phyloP scores from a whole-genome alignment of 805 yeast genomes.

The Candida sphagnicola region DNA sequence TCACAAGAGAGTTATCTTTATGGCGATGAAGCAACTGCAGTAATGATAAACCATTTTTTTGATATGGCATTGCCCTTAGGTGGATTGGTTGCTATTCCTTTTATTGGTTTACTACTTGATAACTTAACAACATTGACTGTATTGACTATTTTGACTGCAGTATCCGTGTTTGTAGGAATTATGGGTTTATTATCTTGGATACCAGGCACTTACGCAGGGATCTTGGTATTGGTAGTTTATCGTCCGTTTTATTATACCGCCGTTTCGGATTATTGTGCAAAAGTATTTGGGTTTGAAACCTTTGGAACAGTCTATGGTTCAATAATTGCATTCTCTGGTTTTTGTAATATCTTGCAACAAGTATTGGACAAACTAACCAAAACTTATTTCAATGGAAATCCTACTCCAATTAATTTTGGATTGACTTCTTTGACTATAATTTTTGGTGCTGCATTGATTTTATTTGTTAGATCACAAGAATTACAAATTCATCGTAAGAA shows the following conservation, averaged over 20 bases:
- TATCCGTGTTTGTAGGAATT: slow-evolving; percentile 64
- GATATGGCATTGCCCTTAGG: slow-evolving; percentile 88
- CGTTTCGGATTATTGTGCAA: slow-evolving; percentile 86
- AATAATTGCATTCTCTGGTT: slow-evolving; percentile 75
- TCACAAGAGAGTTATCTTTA: slow-evolving; percentile 77
- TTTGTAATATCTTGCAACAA: slow-evolving; percentile 72
- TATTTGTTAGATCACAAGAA: slow-evolving; percentile 41
- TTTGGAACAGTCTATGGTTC: slow-evolving; percentile 92
- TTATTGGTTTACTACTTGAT: slow-evolving; percentile 78
- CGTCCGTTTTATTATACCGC: slow-evolving; percentile 93
- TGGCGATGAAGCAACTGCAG: slow-evolving; percentile 50
- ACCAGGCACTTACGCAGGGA: slow-evolving; percentile 64
- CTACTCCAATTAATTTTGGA: slow-evolving; percentile 66
- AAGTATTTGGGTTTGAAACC: slow-evolving; percentile 88
- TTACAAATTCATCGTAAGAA: slow-evolving; percentile 42
- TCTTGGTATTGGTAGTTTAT: slow-evolving; percentile 68
- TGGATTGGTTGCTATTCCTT: slow-evolving; percentile 81
- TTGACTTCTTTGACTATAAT: slow-evolving; percentile 54
- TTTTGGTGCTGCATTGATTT: slow-evolving; percentile 44
- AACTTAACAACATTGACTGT: slow-evolving; percentile 61
- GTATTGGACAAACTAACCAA: slow-evolving; percentile 70
- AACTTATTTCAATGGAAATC: slow-evolving; percentile 62
- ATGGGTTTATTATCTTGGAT: slow-evolving; percentile 60
- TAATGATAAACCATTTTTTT: slow-evolving; percentile 64
- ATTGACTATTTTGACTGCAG: slow-evolving; percentile 45